These are phyloP conservation scores for Stagonosporopsis rhizophila DNA, from an alignment of 2,329 filamentous ascomycete species.

Conservation along the genomic window DNA sequence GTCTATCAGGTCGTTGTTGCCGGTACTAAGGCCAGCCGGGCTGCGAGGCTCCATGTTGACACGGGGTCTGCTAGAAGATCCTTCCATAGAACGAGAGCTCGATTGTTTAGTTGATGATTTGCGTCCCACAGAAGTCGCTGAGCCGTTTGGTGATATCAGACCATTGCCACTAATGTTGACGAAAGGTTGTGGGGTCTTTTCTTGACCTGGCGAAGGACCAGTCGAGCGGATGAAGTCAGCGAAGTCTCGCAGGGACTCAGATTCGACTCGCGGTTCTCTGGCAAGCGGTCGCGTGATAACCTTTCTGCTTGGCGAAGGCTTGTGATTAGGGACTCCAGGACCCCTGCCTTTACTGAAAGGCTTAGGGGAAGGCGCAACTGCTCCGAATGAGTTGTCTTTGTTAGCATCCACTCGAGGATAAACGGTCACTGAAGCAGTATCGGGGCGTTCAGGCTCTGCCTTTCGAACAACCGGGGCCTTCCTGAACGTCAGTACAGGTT, in stretches of 20 bases:
- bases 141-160: conserved; percentile 26
- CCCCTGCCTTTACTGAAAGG: conserved; percentile 33
- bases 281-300: conserved; percentile 54
- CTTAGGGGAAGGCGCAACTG: conserved; percentile 34
- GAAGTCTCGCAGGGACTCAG: conserved; percentile 80
- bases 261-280: conserved; percentile 74
- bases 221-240: conserved; percentile 89
- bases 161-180: conserved; percentile 32
- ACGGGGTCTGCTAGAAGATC: conserved; percentile 36
- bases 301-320: conserved; percentile 36
- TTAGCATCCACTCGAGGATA: conserved; percentile 43
- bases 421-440: conserved; percentile 37
- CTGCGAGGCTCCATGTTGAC: conserved; percentile 65
- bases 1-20: conserved; percentile 83
- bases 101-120: conserved; percentile 38
- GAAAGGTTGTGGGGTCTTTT: conserved; percentile 46
- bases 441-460: conserved; percentile 26
- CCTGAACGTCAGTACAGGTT: conserved; percentile 23
- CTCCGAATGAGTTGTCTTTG: conserved; percentile 39
- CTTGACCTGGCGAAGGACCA: conserved; percentile 59
- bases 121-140: conserved; percentile 38
- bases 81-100: conserved; percentile 23
- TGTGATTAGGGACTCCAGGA: conserved; percentile 25
- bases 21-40: conserved; percentile 71
- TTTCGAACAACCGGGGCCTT: conserved; percentile 31